Percentiles rank a stretch among this genome's conserved stretches.
Evolutionary conservation across 2,329 filamentous ascomycete genomes (phyloP).

Genomic region (Phyllosticta citriasiana): DNA sequence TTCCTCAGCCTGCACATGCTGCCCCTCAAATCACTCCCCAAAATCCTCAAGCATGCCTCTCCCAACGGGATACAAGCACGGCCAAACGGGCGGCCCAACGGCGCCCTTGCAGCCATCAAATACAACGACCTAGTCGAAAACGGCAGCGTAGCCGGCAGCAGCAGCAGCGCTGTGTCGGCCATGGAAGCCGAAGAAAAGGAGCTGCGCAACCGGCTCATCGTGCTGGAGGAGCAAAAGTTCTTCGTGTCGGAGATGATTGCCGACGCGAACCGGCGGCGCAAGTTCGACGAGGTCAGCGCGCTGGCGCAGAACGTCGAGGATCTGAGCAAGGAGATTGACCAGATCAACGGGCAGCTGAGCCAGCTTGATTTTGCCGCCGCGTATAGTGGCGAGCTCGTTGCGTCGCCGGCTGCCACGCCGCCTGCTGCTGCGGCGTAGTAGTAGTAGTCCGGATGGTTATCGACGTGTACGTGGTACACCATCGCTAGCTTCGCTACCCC

Average conservation of each 20-base stretch:
- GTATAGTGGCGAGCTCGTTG: conserved; percentile 29
- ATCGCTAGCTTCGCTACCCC: background rate
- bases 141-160: conserved; percentile 42
- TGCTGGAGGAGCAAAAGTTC: conserved; percentile 85
- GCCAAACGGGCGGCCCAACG: conserved; percentile 23
- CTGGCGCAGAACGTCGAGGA: conserved; percentile 74
- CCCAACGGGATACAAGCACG: conserved; percentile 33
- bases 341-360: conserved; percentile 53
- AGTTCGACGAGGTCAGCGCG: conserved; percentile 79
- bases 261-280: conserved; percentile 61
- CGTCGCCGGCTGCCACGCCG: conserved; percentile 9
- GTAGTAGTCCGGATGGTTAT: background rate
- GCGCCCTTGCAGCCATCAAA: conserved; percentile 47
- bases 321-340: conserved; percentile 66
- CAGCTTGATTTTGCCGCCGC: conserved; percentile 54
- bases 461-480: background rate
- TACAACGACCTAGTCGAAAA: conserved; percentile 43
- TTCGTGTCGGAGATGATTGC: conserved; percentile 80
- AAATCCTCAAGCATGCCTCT: conserved; percentile 44
- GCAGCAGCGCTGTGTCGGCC: conserved; percentile 50
- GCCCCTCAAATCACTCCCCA: conserved; percentile 52
- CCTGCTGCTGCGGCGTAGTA: background rate
- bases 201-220: conserved; percentile 66
- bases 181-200: conserved; percentile 78
- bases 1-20: conserved; percentile 90